Evolutionary conservation across 305 asterid species (phyloP).

Genomic region (Euphrasia arctica): DNA sequence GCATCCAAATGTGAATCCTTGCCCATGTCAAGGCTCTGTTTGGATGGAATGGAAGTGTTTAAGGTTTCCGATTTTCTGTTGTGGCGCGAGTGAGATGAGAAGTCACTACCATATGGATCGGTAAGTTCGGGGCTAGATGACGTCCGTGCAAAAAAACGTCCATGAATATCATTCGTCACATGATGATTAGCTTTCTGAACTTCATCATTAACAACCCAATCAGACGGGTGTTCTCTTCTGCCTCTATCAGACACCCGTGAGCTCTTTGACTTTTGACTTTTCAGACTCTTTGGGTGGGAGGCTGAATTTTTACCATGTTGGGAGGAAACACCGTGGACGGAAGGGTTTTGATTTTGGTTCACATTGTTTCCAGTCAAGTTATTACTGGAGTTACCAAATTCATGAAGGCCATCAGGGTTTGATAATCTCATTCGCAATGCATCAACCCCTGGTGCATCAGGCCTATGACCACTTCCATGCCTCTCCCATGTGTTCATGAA

Average conservation of each 20-base stretch:
- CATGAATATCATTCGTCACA: conserved; percentile 55
- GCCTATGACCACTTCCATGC: conserved; percentile 93
- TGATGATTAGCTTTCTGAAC: conserved; percentile 58
- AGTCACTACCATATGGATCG: conserved; percentile 50
- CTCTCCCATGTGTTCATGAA: conserved; percentile 97
- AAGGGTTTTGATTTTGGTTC: conserved; percentile 32
- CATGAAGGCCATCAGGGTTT: conserved; percentile 41
- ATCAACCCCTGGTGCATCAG: conserved; percentile 76
- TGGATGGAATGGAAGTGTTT: conserved; percentile 46
- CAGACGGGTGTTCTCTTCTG: conserved; percentile 41
- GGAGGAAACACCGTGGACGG: conserved; percentile 34
- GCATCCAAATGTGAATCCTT: conserved; percentile 43
- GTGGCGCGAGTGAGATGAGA: conserved; percentile 40
- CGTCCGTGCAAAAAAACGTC: conserved; percentile 76
- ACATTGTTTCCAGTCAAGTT: conserved; percentile 35
- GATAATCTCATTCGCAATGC: conserved; percentile 41
- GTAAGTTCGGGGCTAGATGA: conserved; percentile 94
- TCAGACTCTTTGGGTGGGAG: conserved; percentile 48
- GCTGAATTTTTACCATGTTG: conserved; percentile 44
- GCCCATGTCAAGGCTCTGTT: conserved; percentile 35
- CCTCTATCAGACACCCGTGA: conserved; percentile 39
- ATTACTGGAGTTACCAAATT: conserved; percentile 42
- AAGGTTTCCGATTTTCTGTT: conserved; percentile 47
- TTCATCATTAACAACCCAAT: conserved; percentile 46
- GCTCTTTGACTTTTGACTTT: conserved; percentile 45